Evolutionary conservation across 306 rosid species (phyloP), one percentile per base, ranked within the genome.

Genomic region (Senna siamea): DNA sequence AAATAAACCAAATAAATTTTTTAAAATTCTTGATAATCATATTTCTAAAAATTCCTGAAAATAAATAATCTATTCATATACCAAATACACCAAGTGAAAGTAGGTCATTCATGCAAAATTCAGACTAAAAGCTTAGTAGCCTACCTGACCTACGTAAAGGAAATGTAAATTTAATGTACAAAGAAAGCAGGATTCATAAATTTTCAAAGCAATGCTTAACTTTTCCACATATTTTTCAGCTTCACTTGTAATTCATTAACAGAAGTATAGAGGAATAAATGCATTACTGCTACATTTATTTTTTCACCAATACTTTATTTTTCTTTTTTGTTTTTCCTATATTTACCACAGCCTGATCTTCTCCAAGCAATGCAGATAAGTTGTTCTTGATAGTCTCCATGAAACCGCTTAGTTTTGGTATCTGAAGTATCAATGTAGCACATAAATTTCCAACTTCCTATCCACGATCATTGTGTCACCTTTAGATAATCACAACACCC

Each of bases 361-460:
- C 90, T 76, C 87, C 90, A 14, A 86, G 86, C 34, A 79, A 80
- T 50, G 82, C 63, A 43, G 88, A 82, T 54, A 86, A 84, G 80
- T 86, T 80, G 59, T 80, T 77, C 76, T 85, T 82, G 58, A 89
- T 85, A 15, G 84, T 75, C 71, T 86, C 88, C 83, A 84, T 86
- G 80, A 79, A 86, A 0, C 84, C 91, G 69, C 91, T 89, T 20
- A 86, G 58, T 66, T 84, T 89, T 14, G 94, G 93, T 44, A 81
- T 86, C 76, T 89, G 91, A 56, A 89, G 86, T 70, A 81, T 89
- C 79, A 86, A 70, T 57, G 94, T 85, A 22, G 87, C 85, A 32
- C 83, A 90, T 35, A 89, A 69, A 60, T 83, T 89, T 44, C 88
- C 89, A 40, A 87, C 68, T 53, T 82, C 89, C 51, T 81, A 89